These are phyloP conservation scores for Candida nanaspora DNA, from an alignment of 805 yeast species.

Conservation along the genomic window DNA sequence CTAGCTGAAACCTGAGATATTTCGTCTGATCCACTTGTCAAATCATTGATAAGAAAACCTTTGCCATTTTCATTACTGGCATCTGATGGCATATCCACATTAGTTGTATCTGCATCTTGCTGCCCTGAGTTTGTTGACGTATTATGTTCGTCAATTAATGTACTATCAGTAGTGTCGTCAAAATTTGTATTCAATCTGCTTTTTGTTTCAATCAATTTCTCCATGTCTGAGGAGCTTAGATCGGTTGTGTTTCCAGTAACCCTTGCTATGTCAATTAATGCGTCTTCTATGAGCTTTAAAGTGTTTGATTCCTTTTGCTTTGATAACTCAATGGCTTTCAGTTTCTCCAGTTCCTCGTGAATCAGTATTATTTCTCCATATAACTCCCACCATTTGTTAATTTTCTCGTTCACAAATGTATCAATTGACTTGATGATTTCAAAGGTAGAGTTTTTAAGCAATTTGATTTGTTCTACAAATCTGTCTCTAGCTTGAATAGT, in stretches of 20 bases:
- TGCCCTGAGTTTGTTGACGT: too few relatives aligned
- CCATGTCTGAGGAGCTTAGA: not conserved
- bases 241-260: conserved; percentile 8
- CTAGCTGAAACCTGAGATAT: conserved; percentile 2
- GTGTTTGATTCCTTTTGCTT: not conserved
- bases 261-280: conserved; percentile 9
- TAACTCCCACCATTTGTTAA: conserved; percentile 38
- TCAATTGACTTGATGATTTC: conserved; percentile 26
- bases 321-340: conserved; percentile 9
- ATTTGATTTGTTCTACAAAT: conserved; percentile 9
- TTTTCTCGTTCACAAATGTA: conserved; percentile 24
- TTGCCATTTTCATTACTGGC: not conserved
- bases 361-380: conserved; percentile 33
- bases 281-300: conserved; percentile 4
- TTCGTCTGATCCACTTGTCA: conserved; percentile 1
- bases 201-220: not conserved
- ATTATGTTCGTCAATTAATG: too few relatives aligned
- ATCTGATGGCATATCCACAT: not conserved
- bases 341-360: conserved; percentile 22
- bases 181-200: not conserved
- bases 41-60: conserved; percentile 2
- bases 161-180: too few relatives aligned
- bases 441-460: conserved; percentile 10
- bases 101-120: not conserved
- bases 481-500: conserved; percentile 3